A percentile compares a stretch with the other conserved stretches of the same genome.
Evolutionary conservation across 352 stramenopile genomes (phyloP).

Genomic region (Pythium guiyangense): DNA sequence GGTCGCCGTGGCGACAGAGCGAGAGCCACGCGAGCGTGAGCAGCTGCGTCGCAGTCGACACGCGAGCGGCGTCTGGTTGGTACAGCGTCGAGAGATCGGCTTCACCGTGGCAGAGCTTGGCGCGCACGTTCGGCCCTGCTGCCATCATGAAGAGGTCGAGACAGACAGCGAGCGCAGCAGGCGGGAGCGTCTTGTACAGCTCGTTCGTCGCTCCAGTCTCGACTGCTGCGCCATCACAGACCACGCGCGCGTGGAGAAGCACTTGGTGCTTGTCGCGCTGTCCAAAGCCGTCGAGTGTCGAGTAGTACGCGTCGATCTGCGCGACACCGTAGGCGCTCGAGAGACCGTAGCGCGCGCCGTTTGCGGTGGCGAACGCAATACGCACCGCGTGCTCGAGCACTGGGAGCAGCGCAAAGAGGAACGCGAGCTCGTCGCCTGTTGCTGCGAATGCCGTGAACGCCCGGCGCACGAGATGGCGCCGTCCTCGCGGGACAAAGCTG

Average conservation of each 20-base stretch:
- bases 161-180: conserved; percentile 32
- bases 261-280: conserved; percentile 78
- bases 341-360: conserved; percentile 23
- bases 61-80: not conserved
- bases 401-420: conserved; percentile 51
- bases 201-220: conserved; percentile 19
- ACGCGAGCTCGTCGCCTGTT: conserved; percentile 40
- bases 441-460: conserved; percentile 22
- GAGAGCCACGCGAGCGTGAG: conserved; percentile 31
- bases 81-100: conserved; percentile 33
- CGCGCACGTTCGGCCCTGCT: conserved; percentile 52
- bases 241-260: conserved; percentile 38
- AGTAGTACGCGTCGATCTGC: conserved; percentile 74
- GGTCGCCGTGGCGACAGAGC: conserved; percentile 13
- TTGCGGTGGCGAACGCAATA: conserved; percentile 46
- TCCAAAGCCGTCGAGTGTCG: conserved; percentile 72
- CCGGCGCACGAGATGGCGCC: conserved; percentile 26
- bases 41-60: conserved; percentile 27
- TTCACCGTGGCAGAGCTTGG: conserved; percentile 72
- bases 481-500: conserved; percentile 35
- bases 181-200: conserved; percentile 43
- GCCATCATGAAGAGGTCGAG: conserved; percentile 82
- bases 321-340: conserved; percentile 36
- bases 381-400: conserved; percentile 67
- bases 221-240: conserved; percentile 7